Conservation (phyloP, 345 rosid genomes). For the Brassica carinata region DNA sequence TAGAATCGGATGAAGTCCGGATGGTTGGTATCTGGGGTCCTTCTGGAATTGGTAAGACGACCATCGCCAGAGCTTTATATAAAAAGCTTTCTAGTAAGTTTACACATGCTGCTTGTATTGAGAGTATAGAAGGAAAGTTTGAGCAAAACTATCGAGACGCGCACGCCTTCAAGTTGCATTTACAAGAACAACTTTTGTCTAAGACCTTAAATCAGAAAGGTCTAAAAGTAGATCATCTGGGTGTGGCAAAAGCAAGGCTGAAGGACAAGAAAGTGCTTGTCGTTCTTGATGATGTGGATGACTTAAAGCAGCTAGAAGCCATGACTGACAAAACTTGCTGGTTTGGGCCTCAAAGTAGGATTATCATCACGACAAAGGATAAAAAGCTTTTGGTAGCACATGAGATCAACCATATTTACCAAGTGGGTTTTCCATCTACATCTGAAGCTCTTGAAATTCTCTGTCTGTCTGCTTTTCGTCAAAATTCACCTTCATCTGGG, state of each 20-base stretch:
- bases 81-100: background rate
- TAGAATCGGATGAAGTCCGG: background rate
- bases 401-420: background rate
- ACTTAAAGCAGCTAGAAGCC: background rate
- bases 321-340: background rate
- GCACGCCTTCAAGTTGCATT: background rate
- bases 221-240: background rate
- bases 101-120: background rate
- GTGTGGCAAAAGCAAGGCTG: background rate
- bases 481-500: background rate
- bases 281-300: background rate
- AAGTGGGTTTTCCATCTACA: background rate
- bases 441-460: background rate
- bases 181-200: background rate
- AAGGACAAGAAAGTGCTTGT: background rate
- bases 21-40: background rate
- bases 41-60: background rate
- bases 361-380: background rate
- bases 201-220: background rate
- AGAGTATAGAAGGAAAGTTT: background rate
- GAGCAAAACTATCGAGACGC: background rate
- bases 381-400: background rate
- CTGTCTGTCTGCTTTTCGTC: background rate
- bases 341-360: background rate
- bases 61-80: background rate